These are phyloP conservation scores for Phytophthora pinifolia DNA, from an alignment of 352 stramenopile genomes.

Conservation along the genomic window DNA sequence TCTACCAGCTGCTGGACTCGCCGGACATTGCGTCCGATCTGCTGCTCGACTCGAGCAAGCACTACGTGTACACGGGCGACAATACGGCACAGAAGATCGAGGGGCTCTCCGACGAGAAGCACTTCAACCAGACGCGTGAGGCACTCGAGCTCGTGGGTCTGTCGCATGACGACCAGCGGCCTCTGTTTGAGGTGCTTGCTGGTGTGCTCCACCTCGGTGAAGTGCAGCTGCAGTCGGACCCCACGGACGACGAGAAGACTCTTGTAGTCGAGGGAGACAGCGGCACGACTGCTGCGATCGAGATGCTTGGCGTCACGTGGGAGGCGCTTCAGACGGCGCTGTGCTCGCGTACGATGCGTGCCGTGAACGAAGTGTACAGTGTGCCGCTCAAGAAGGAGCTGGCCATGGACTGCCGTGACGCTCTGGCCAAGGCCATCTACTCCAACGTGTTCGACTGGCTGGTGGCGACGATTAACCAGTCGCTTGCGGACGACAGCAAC, in stretches of 20 bases:
- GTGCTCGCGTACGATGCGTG: slow-evolving; percentile 89
- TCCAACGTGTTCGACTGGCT: slow-evolving; percentile 97
- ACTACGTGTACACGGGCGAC: slow-evolving; percentile 70
- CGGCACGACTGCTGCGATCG: slow-evolving; percentile 51
- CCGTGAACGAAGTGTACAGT: slow-evolving; percentile 69
- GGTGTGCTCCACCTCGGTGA: slow-evolving; percentile 96
- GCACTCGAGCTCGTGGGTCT: slow-evolving; percentile 85
- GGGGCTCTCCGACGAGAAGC: slow-evolving; percentile 67
- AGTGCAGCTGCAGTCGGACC: slow-evolving; percentile 77
- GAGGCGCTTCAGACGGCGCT: slow-evolving; percentile 92
- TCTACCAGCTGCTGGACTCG: slow-evolving; percentile 90
- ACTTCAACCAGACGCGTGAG: slow-evolving; percentile 82
- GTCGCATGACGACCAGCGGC: slow-evolving; percentile 76
- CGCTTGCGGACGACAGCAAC: slow-evolving; percentile 72
- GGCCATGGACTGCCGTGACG: slow-evolving; percentile 92
- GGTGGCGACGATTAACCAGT: slow-evolving; percentile 93
- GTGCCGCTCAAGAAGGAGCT: slow-evolving; percentile 81
- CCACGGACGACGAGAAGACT: slow-evolving; percentile 79
- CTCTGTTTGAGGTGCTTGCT: slow-evolving; percentile 91
- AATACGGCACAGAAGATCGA: slow-evolving; percentile 72
- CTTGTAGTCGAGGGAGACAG: slow-evolving; percentile 50
- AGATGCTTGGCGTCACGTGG: slow-evolving; percentile 90
- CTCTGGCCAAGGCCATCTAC: slow-evolving; percentile 97
- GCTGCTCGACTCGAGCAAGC: slow-evolving; percentile 46
- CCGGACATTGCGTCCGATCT: slow-evolving; percentile 45